phyloP scores from a whole-genome alignment of 1,284 basidiomycete genomes.

The Trichosporon sp. region DNA sequence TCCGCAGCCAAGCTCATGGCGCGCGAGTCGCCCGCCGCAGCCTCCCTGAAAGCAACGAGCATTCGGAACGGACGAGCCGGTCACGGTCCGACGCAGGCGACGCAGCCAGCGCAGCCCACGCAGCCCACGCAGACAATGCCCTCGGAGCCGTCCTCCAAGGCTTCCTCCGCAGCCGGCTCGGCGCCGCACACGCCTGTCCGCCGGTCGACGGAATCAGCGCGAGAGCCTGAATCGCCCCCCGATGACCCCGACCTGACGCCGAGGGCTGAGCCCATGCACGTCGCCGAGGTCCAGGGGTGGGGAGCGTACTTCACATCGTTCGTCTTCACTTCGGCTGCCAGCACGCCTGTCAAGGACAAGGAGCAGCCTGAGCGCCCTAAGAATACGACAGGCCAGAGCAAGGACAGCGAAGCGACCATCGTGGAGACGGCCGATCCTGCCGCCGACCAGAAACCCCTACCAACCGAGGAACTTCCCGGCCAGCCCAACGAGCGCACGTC shows the following conservation, averaged over 20 bases:
- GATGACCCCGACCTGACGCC: constrained; percentile 1
- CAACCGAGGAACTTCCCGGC: background rate
- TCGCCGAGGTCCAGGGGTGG: constrained; percentile 23
- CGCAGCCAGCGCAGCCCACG: too few relatives aligned
- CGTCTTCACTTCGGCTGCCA: constrained; percentile 16
- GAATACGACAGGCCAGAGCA: background rate
- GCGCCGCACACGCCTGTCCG: background rate
- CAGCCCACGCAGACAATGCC: background rate
- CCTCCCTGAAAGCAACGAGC: background rate
- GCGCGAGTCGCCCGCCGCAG: background rate
- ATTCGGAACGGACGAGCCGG: background rate
- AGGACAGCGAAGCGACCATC: background rate
- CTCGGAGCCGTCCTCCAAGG: background rate
- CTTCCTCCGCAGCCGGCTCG: background rate
- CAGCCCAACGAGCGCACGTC: background rate
- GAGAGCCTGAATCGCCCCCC: background rate
- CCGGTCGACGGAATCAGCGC: background rate
- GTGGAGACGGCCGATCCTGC: constrained; percentile 16
- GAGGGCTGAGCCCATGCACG: constrained; percentile 5
- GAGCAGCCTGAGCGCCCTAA: background rate
- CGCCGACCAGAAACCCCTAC: constrained; percentile 17
- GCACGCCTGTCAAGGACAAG: background rate
- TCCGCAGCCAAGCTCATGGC: background rate
- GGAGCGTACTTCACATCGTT: constrained; percentile 33
- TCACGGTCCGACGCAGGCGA: background rate